Base-by-base conservation (phyloP, 2,329 filamentous ascomycete genomes). In the Exophiala xenobiotica region DNA sequence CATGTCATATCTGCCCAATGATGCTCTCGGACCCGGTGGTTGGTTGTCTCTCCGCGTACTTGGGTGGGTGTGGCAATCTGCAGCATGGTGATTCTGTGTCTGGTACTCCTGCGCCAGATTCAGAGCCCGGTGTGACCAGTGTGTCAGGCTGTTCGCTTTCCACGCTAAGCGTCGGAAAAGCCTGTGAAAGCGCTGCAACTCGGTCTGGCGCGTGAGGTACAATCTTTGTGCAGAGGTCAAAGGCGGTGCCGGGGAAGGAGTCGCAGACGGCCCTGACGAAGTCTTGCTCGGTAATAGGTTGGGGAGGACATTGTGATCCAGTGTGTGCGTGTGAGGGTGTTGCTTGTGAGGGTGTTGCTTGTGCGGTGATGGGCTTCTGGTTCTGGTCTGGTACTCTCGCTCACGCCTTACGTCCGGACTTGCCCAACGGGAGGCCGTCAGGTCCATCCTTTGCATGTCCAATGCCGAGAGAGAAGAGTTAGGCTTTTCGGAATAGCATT, bases 51-150 rank as follows among this genome's bases (percentile, higher is more conserved):
- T 40, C 11, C 14, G 5, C 14, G 5, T 19, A 12, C 19, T 29
- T n/a, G 38, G 38, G 6, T 31, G 12, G 16, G 37, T 16, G 19
- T 45, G 48, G 4, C 22, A 37, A 6, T 18, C 12, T 14, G 31
- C 18, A 35, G 31, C 18, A 35, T 35, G 18, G 11, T 24, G 33
- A 23, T 46, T 22, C 9, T 46, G 35, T 11, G 19, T 16, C 6
- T 49, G 53, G 29, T 55, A 37, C 22, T 55, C 48, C 29, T 58
- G 55, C 8, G 55, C 52, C 16, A 58, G 42, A 41, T 26, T 58
- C 18, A 58, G 37, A 12, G 55, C 55, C 16, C 55, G 55, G 29
- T 58, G 55, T 4, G 55, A 58, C 55, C 55, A 58, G 46, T 58
- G 51, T 4, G 55, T 55, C 6, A 58, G 40, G 38, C 55, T 58